Evolutionary conservation across 1,139 yeast species (phyloP).

Genomic region (Suhomyces maxii): DNA sequence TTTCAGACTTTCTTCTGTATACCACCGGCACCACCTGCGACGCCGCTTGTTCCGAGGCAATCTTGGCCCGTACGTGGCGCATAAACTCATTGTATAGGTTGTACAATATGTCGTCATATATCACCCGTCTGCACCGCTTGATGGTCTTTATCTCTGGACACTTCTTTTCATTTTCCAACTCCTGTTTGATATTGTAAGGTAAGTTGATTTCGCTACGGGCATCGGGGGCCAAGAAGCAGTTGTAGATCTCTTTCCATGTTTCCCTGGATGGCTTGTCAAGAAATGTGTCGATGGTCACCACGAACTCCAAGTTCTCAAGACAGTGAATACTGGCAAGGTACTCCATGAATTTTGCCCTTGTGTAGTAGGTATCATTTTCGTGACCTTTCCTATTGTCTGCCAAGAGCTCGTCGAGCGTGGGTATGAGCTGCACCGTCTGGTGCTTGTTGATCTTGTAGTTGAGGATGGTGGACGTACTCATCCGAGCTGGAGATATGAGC

Average conservation of each 20-base stretch:
- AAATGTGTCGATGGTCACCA: conserved; percentile 30
- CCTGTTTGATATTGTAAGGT: conserved; percentile 24
- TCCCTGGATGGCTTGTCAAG: conserved; percentile 15
- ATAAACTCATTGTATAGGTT: conserved; percentile 38
- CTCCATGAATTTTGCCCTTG: conserved; percentile 22
- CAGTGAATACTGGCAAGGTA: conserved; percentile 34
- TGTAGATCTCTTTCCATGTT: conserved; percentile 29
- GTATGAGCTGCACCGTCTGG: conserved; percentile 12
- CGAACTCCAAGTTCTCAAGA: conserved; percentile 38
- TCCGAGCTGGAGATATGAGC: not conserved
- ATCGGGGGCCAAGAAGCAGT: conserved; percentile 27
- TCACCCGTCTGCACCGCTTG: conserved; percentile 23
- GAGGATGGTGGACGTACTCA: conserved; percentile 10
- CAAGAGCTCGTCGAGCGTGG: conserved; percentile 13
- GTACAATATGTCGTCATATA: conserved; percentile 32
- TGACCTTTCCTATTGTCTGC: conserved; percentile 2
- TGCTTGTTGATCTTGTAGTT: conserved; percentile 12
- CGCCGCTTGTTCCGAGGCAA: conserved; percentile 6
- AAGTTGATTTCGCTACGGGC: conserved; percentile 37
- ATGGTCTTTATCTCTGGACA: conserved; percentile 16
- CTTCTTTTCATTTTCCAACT: conserved; percentile 12
- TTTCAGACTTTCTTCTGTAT: conserved; percentile 12
- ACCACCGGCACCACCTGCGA: conserved; percentile 9
- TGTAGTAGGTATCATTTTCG: conserved; percentile 7
- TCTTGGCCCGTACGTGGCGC: conserved; percentile 8